These are phyloP conservation scores for Rhodamnia rubescens DNA, from an alignment of 345 rosid genomes.

Conservation along the genomic window DNA sequence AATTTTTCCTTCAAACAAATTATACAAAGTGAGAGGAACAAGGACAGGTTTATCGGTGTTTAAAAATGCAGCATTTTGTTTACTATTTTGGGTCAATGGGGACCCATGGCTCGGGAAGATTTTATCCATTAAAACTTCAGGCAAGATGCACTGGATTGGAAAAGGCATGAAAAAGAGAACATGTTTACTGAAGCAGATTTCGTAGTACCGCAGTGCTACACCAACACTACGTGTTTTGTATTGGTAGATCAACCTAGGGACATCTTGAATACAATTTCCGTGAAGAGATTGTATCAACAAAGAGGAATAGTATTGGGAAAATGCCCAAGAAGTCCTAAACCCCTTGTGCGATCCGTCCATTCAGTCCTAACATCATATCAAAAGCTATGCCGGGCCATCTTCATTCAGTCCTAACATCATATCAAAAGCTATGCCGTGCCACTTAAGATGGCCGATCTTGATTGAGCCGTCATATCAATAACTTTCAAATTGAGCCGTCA, in stretches of 20 bases:
- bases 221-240: not conserved
- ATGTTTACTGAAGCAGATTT: not conserved
- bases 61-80: not conserved
- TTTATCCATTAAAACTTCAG: not conserved
- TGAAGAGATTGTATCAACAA: not conserved
- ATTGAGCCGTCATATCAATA: not conserved
- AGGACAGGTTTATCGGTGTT: not conserved
- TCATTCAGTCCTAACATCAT: too few relatives aligned
- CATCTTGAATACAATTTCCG: not conserved
- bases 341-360: accelerated
- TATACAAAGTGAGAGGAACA: not conserved
- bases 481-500: not conserved
- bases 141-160: not conserved
- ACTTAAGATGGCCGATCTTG: not conserved
- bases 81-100: not conserved
- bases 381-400: accelerated
- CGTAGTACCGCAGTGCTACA: not conserved
- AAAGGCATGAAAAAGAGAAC: not conserved
- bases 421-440: too few relatives aligned
- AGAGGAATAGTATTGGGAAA: not conserved
- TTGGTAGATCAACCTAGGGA: not conserved
- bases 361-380: not conserved
- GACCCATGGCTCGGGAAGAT: not conserved
- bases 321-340: not conserved
- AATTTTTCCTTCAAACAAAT: not conserved